These are phyloP conservation scores for Simplicillium aogashimaense DNA, from an alignment of 2,329 filamentous ascomycete species.

Conservation along the genomic window DNA sequence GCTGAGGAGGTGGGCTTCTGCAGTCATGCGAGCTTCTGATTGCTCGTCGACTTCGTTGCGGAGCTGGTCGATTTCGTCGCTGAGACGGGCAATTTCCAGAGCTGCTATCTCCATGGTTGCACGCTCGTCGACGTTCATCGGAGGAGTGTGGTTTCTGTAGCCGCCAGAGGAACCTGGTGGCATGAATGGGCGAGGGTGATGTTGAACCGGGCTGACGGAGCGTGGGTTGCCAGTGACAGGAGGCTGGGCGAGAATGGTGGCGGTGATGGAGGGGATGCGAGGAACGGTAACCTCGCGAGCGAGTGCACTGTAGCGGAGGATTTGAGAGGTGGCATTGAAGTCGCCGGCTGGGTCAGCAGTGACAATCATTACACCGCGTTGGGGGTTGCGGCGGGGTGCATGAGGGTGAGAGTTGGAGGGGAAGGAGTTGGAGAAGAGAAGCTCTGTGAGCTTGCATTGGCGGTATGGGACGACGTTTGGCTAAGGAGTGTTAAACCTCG, in stretches of 20 bases:
- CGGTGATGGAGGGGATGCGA: slow-evolving; percentile 72
- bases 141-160: slow-evolving; percentile 28
- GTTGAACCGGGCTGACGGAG: slow-evolving; percentile 19
- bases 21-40: slow-evolving; percentile 56
- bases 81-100: slow-evolving; percentile 69
- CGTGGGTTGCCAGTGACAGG: slow-evolving; percentile 14
- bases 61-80: slow-evolving; percentile 62
- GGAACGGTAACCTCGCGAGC: slow-evolving; percentile 89
- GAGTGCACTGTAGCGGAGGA: slow-evolving; percentile 85
- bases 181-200: slow-evolving; percentile 28
- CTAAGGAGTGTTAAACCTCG: slow-evolving; percentile 26
- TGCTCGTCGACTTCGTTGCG: slow-evolving; percentile 61
- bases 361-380: slow-evolving; percentile 92
- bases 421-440: slow-evolving; percentile 83
- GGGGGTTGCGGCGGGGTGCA: slow-evolving; percentile 51
- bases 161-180: slow-evolving; percentile 21
- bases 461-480: slow-evolving; percentile 68
- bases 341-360: slow-evolving; percentile 89
- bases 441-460: slow-evolving; percentile 77
- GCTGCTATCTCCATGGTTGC: slow-evolving; percentile 76
- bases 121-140: slow-evolving; percentile 36
- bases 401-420: slow-evolving; percentile 42
- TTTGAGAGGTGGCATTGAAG: slow-evolving; percentile 94
- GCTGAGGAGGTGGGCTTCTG: slow-evolving; percentile 63
- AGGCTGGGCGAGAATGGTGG: slow-evolving; percentile 47